Base-by-base conservation (phyloP, 805 yeast genomes). In the Suhomyces prunicola region DNA sequence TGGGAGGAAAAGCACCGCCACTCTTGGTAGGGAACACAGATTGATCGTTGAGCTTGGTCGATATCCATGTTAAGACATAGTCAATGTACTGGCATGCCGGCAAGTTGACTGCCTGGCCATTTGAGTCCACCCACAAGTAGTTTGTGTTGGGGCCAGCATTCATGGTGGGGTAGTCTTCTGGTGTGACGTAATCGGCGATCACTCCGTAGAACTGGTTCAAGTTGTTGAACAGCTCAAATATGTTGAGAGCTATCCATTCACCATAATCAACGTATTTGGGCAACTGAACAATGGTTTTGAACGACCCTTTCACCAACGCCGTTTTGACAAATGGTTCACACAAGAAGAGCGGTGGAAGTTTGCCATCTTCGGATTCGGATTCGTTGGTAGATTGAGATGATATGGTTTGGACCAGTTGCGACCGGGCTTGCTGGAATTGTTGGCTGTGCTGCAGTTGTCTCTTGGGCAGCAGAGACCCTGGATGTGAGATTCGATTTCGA, bases 71-170 rank as follows among this genome's bases (percentile, higher is more conserved):
- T 57, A 92, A 75, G 1, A 94, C 97, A 65, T 86, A 86, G 57
- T 94, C 98, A 50, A 94, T 93, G 69, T 93, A 94, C 59, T 91
- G 96, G 57, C 85, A 79, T 1, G 99, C 98, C 5, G 98, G 97
- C 27, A 94, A 78, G 50, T 91, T 87, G 13, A 89, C 83, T 6
- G 93, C 83, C 67, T 90, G 89, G 46, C 88, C 89, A 46, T 65
- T 66, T 52, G 86, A 82, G 69, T 90, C 96, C 19, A 90, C 81
- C 97, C 98, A 94, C 35, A 89, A 73, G 64, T 94, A 94, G 62
- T 91, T 96, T 4, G 92, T 86, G 53, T 86, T 86, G 2, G 97
- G 90, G 4, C 97, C 99, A 0, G 98, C 99, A 61, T 84, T 90
- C 99, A 94, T 94, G 1, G 93, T 86, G 10, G 97, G 96, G 62